These are phyloP conservation scores for Pachyrhizus erosus DNA, from an alignment of 306 rosid species.

Conservation along the genomic window DNA sequence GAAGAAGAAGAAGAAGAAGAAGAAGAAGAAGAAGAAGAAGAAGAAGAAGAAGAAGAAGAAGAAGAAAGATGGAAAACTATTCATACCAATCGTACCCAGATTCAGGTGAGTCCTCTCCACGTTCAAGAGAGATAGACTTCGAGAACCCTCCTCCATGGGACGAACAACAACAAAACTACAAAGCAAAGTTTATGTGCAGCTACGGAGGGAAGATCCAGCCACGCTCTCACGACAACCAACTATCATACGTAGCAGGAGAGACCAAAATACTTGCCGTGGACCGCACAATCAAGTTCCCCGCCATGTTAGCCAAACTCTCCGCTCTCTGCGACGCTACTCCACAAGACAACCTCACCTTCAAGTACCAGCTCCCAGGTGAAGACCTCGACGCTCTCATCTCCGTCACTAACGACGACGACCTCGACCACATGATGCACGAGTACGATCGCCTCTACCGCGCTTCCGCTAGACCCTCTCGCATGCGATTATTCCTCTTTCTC, in stretches of 20 bases:
- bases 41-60: too few relatives aligned
- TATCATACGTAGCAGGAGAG: conserved; percentile 89
- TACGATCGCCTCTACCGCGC: conserved; percentile 86
- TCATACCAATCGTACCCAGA: conserved; percentile 77
- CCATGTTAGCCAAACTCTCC: conserved; percentile 69
- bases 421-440: conserved; percentile 97
- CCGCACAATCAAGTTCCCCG: conserved; percentile 63
- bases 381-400: conserved; percentile 95
- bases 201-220: conserved; percentile 98
- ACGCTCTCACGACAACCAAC: conserved; percentile 84
- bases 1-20: too few relatives aligned
- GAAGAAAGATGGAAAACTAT: conserved; percentile 69
- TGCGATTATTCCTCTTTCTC: conserved; percentile 77
- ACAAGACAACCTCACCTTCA: conserved; percentile 61
- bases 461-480: conserved; percentile 72
- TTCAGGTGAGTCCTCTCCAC: conserved; percentile 91
- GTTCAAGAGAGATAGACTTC: conserved; percentile 83
- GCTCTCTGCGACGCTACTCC: conserved; percentile 47
- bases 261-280: conserved; percentile 96
- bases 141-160: conserved; percentile 94
- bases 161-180: conserved; percentile 61
- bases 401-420: conserved; percentile 89
- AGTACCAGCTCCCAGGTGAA: conserved; percentile 97
- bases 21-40: too few relatives aligned
- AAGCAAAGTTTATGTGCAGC: conserved; percentile 89